Conservation (phyloP, 2,329 filamentous ascomycete genomes). For the Pyrenochaeta sp. region DNA sequence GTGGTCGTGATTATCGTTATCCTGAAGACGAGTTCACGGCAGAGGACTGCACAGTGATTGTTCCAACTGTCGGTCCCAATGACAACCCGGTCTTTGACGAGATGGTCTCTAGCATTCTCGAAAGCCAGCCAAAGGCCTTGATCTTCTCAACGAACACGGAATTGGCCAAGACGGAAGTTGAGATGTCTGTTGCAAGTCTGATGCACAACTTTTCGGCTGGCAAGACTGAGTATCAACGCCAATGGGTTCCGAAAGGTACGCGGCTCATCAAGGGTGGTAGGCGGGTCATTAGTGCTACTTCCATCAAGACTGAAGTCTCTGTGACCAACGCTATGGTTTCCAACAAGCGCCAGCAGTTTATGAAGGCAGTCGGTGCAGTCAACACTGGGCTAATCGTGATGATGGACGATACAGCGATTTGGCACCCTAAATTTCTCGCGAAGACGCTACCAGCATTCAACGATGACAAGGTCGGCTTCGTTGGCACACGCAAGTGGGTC, state of each 20-base stretch:
- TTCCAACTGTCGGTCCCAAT: conserved; percentile 25
- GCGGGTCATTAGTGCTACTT: not conserved
- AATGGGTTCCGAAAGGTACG: too few relatives aligned
- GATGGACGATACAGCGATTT: conserved; percentile 29
- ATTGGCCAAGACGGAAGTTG: conserved; percentile 3
- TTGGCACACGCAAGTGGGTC: conserved; percentile 35
- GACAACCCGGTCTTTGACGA: conserved; percentile 13
- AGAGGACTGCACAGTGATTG: conserved; percentile 24
- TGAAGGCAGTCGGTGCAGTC: conserved; percentile 12
- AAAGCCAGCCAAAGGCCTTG: conserved; percentile 23
- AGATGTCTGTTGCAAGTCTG: not conserved
- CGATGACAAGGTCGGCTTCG: conserved; percentile 23
- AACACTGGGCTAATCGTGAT: conserved; percentile 18
- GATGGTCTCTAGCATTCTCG: conserved; percentile 20
- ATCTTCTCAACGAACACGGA: conserved; percentile 26
- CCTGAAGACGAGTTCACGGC: conserved; percentile 2
- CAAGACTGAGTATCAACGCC: conserved; percentile 12
- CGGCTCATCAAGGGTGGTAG: too few relatives aligned
- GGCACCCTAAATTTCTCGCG: conserved; percentile 20
- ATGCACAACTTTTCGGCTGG: conserved; percentile 5
- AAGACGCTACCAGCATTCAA: conserved; percentile 27
- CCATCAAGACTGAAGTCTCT: conserved; percentile 2
- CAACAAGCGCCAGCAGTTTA: conserved; percentile 29
- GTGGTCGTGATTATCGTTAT: not conserved
- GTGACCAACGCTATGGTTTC: conserved; percentile 16